Base-by-base conservation (phyloP, 306 rosid species). In the Inga laurina region DNA sequence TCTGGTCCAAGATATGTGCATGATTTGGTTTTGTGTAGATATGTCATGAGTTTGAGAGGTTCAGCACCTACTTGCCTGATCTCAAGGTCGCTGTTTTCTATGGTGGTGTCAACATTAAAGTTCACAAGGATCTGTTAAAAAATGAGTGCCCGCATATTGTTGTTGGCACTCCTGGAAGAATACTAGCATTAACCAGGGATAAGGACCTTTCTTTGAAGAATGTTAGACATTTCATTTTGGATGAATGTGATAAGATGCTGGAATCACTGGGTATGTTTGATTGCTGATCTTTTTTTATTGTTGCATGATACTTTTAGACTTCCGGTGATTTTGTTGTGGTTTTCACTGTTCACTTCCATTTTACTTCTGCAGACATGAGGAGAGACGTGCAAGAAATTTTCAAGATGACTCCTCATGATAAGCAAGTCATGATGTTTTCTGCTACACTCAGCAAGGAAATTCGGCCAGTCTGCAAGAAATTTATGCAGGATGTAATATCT, bases 371-470 rank as follows among this genome's bases (percentile, higher is more conserved):
- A 92, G 97, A 92, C 87, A 92, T 92, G 97, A 84, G 97, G 85
- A 89, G 92, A 73, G 97, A 92, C 24, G 97, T 92, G 83, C 97
- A 92, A 81, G 94, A 92, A 82, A 92, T 92, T 27, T 92, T 92
- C 89, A 92, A 90, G 89, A 89, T 92, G 94, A 92, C 97, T 5
- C 97, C 97, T 37, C 97, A 92, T 66, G 96, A 92, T 77, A 92
- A 92, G 86, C 96, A 92, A 92, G 96, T 92, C 48, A 92, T 92
- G 96, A 92, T 92, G 96, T 92, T 92, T 77, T 92, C 96, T 77
- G 96, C 96, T 65, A 92, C 96, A 37, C 93, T 92, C 71, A 92
- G 96, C 93, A 92, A 92, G 88, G 96, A 92, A 72, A 92, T 92
- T 81, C 93, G 96, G 15, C 96, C 96, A 64, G 96, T 92, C 87